A percentile compares a stretch with the other conserved stretches of the same genome.
Evolutionary conservation across 1,284 basidiomycete species (phyloP).

Genomic region (Ganoderma sinense): DNA sequence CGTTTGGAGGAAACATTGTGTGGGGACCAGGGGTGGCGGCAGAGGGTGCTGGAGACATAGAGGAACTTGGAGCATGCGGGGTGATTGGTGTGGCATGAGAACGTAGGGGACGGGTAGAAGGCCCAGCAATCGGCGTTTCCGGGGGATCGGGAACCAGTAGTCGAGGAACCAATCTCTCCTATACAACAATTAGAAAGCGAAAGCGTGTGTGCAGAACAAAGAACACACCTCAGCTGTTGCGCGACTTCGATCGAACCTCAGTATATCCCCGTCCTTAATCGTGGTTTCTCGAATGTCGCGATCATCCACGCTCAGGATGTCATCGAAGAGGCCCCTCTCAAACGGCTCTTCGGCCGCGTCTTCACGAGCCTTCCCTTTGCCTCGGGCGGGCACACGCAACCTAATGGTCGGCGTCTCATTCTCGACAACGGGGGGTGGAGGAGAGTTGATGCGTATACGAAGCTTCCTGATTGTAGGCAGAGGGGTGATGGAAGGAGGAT

Average conservation of each 20-base stretch:
- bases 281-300: slow-evolving; percentile 81
- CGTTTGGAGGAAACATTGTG: slow-evolving; percentile 45
- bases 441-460: slow-evolving; percentile 47
- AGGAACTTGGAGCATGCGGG: slow-evolving; percentile 35
- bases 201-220: neutral
- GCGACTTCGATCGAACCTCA: slow-evolving; percentile 80
- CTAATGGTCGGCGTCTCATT: slow-evolving; percentile 50
- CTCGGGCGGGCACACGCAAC: slow-evolving; percentile 59
- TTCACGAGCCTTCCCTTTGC: slow-evolving; percentile 70
- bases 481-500: slow-evolving; percentile 39
- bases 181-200: slow-evolving; percentile 17
- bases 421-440: slow-evolving; percentile 41
- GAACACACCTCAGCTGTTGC: slow-evolving; percentile 70
- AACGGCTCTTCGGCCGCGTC: slow-evolving; percentile 48
- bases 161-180: slow-evolving; percentile 63
- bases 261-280: slow-evolving; percentile 73
- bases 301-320: slow-evolving; percentile 75
- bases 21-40: slow-evolving; percentile 45
- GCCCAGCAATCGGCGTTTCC: slow-evolving; percentile 59
- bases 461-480: slow-evolving; percentile 47
- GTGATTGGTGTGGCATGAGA: slow-evolving; percentile 46
- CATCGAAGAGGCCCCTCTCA: slow-evolving; percentile 78
- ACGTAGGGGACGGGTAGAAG: slow-evolving; percentile 71
- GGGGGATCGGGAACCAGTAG: slow-evolving; percentile 48
- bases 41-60: slow-evolving; percentile 45